These are phyloP conservation scores for Silene conica DNA, from an alignment of 148 eudicot species.

Conservation along the genomic window DNA sequence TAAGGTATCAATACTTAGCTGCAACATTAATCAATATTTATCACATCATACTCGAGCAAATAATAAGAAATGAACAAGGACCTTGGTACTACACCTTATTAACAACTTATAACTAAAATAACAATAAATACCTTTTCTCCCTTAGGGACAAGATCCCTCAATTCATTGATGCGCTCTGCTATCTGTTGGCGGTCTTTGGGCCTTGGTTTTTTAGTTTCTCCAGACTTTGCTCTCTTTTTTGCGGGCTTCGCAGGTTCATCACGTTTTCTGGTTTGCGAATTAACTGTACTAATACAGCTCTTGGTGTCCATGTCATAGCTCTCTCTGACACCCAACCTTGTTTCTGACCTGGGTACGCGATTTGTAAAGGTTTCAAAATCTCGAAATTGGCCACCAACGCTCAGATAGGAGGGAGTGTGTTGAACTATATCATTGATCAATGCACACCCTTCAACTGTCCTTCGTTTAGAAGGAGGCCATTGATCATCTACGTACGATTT, in stretches of 20 bases:
- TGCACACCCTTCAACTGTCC: slow-evolving; percentile 34
- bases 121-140: slow-evolving; percentile 62
- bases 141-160: slow-evolving; percentile 78
- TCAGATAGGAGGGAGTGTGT: slow-evolving; percentile 6
- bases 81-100: too few relatives aligned
- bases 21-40: slow-evolving; percentile 24
- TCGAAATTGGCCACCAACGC: slow-evolving; percentile 8
- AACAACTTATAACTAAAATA: not conserved
- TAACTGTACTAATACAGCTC: slow-evolving; percentile 35
- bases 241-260: slow-evolving; percentile 36
- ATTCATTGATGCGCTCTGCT: slow-evolving; percentile 66
- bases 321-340: slow-evolving; percentile 33
- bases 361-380: slow-evolving; percentile 30
- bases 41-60: not conserved
- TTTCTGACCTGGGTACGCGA: slow-evolving; percentile 23
- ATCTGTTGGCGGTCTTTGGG: slow-evolving; percentile 85
- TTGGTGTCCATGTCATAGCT: slow-evolving; percentile 34
- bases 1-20: slow-evolving; percentile 78
- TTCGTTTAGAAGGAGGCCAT: slow-evolving; percentile 37
- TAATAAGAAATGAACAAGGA: not conserved
- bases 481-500: slow-evolving; percentile 42
- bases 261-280: slow-evolving; percentile 31
- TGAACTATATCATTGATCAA: slow-evolving; percentile 19
- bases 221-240: slow-evolving; percentile 73
- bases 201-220: slow-evolving; percentile 59